Percentiles rank a stretch among this genome's conserved stretches.
Evolutionary conservation across 1,284 basidiomycete genomes (phyloP).

Genomic region (Trametes polyzona): DNA sequence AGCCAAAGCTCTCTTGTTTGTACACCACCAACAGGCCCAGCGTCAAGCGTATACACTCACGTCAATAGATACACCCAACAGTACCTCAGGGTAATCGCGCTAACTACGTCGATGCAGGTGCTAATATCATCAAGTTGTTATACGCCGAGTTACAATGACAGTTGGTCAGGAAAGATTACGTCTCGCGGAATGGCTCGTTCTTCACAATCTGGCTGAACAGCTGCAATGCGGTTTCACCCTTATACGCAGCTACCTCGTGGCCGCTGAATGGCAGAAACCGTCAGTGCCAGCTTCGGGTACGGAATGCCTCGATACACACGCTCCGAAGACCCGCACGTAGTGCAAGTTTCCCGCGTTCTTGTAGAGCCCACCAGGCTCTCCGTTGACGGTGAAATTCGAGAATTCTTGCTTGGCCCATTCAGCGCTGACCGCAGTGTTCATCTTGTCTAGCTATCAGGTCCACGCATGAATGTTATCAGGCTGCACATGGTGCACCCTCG

Average conservation of each 20-base stretch:
- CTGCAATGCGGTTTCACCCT: conserved; percentile 26
- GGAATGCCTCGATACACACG: conserved; percentile 7
- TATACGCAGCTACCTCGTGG: conserved; percentile 30
- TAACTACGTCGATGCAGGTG: no score
- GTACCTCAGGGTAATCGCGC: no score
- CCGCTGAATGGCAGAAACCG: conserved; percentile 5
- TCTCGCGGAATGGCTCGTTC: conserved; percentile 19
- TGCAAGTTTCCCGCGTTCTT: conserved; percentile 65
- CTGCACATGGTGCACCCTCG: conserved; percentile 1
- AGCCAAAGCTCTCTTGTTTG: conserved; percentile 9
- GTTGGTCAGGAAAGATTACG: background rate
- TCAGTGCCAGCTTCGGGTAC: background rate
- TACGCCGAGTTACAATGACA: background rate
- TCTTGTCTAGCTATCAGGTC: conserved; percentile 20
- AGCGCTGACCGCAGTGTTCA: conserved; percentile 22
- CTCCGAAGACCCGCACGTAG: conserved; percentile 52
- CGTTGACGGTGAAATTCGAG: conserved; percentile 52
- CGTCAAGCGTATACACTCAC: no score
- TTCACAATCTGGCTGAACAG: conserved; percentile 30
- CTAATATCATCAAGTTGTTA: no score
- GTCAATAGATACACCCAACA: background rate
- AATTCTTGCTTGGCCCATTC: conserved; percentile 45
- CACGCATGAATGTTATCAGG: no score
- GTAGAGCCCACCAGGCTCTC: conserved; percentile 51
- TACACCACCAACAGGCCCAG: background rate